Evolutionary conservation across 345 rosid species (phyloP).

Genomic region (Arabis alpina): DNA sequence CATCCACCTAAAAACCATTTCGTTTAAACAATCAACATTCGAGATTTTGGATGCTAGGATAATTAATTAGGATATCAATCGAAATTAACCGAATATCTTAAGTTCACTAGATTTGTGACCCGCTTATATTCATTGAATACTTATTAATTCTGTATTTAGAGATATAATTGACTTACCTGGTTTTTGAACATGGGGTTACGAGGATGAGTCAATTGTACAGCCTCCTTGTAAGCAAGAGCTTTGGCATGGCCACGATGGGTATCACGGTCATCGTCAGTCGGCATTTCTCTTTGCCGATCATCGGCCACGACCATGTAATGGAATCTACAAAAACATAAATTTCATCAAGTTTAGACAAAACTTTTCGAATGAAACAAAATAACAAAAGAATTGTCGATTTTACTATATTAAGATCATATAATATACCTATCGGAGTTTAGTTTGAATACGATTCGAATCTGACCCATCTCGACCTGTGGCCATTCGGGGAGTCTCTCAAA

Average conservation of each 20-base stretch:
- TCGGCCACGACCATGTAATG: slow-evolving; percentile 75
- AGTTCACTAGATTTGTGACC: background rate
- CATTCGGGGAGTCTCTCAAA: slow-evolving; percentile 71
- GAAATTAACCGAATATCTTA: background rate
- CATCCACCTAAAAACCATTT: slow-evolving; percentile 70
- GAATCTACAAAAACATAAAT: slow-evolving; percentile 51
- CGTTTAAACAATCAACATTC: background rate
- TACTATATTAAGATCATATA: background rate
- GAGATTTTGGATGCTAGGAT: background rate
- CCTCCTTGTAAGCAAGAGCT: slow-evolving; percentile 66
- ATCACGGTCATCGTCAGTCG: slow-evolving; percentile 73
- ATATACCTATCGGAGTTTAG: slow-evolving; percentile 73
- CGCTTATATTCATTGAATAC: too few species aligned
- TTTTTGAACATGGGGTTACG: slow-evolving; percentile 64
- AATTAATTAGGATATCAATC: too few species aligned
- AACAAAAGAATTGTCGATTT: background rate
- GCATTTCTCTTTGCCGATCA: slow-evolving; percentile 76
- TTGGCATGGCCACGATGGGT: slow-evolving; percentile 53
- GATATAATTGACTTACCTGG: slow-evolving; percentile 52
- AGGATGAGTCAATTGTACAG: slow-evolving; percentile 71
- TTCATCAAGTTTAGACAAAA: background rate
- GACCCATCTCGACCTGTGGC: slow-evolving; percentile 76
- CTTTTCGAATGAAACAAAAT: background rate
- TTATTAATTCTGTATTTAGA: too few species aligned
- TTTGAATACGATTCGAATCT: slow-evolving; percentile 71